phyloP scores from a whole-genome alignment of 371 early-diverging fungal species.

The Lichtheimia corymbifera region DNA sequence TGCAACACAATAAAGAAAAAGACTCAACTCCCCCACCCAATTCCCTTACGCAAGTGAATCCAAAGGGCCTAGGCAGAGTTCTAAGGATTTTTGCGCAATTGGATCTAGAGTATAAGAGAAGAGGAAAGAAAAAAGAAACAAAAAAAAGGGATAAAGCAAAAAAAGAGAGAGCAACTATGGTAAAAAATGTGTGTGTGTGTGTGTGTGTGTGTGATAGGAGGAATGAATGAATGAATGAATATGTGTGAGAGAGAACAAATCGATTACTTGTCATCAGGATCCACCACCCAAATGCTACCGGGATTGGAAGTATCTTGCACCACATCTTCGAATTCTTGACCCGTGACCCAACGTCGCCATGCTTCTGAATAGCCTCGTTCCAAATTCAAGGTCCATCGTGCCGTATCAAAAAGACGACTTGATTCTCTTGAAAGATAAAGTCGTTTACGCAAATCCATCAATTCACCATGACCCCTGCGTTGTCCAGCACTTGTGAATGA shows the following conservation, averaged over 20 bases:
- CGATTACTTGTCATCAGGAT: slow-evolving; percentile 37
- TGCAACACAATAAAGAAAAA: neutral
- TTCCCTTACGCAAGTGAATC: neutral
- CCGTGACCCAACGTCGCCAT: slow-evolving; percentile 78
- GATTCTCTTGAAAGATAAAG: slow-evolving; percentile 78
- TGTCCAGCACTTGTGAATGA: slow-evolving; percentile 31
- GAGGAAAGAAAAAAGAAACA: slow-evolving; percentile 2
- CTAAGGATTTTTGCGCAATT: slow-evolving; percentile 9
- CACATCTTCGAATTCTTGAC: slow-evolving; percentile 59
- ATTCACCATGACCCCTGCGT: slow-evolving; percentile 60
- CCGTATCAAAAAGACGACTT: slow-evolving; percentile 84
- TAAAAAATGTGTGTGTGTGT: neutral
- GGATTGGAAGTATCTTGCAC: slow-evolving; percentile 11
- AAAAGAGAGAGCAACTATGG: neutral
- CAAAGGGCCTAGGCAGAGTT: slow-evolving; percentile 4
- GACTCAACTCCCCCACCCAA: slow-evolving; percentile 7
- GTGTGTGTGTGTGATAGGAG: neutral
- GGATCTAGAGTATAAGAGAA: slow-evolving; percentile 5
- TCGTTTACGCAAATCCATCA: slow-evolving; percentile 70
- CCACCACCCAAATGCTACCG: slow-evolving; percentile 49
- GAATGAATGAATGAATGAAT: neutral
- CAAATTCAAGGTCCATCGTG: slow-evolving; percentile 85
- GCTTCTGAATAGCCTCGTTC: slow-evolving; percentile 76
- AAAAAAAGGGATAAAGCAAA: neutral
- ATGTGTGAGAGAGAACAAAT: neutral